Conservation (phyloP, 2,329 filamentous ascomycete species). For the Hypocrella siamensis region DNA sequence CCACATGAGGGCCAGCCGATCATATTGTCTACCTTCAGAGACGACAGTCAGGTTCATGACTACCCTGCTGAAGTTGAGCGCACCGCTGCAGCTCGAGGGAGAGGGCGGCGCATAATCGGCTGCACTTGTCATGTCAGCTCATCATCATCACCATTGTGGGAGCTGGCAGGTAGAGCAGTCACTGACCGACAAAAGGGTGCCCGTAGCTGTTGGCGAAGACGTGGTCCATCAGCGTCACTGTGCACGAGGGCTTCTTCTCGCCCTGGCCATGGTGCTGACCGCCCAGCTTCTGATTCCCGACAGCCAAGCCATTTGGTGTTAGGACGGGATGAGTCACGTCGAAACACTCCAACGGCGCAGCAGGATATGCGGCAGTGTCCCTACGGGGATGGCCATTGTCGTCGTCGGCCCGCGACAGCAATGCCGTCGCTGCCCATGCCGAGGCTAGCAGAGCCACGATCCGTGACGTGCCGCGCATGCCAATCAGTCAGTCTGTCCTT, state of each 20-base stretch:
- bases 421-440: neutral
- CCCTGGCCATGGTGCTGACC: neutral
- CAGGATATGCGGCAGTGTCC: neutral
- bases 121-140: neutral
- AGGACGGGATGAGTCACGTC: conserved; percentile 54
- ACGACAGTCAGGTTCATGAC: conserved; percentile 62
- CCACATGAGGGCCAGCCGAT: conserved; percentile 62
- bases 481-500: too few relatives aligned
- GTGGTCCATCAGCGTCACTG: conserved; percentile 50
- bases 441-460: too few relatives aligned
- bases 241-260: conserved; percentile 18
- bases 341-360: conserved; percentile 35
- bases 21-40: conserved; percentile 58
- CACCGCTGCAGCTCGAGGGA: conserved; percentile 45
- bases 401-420: neutral
- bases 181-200: conserved; percentile 53
- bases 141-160: neutral
- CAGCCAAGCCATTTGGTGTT: conserved; percentile 24
- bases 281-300: conserved; percentile 3
- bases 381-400: neutral
- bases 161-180: neutral
- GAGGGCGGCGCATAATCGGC: conserved; percentile 22
- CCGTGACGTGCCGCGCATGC: too few relatives aligned
- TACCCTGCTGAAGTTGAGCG: conserved; percentile 57
- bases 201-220: conserved; percentile 60